Base-by-base conservation (phyloP, 352 stramenopile species). In the Globisporangium irregulare region DNA sequence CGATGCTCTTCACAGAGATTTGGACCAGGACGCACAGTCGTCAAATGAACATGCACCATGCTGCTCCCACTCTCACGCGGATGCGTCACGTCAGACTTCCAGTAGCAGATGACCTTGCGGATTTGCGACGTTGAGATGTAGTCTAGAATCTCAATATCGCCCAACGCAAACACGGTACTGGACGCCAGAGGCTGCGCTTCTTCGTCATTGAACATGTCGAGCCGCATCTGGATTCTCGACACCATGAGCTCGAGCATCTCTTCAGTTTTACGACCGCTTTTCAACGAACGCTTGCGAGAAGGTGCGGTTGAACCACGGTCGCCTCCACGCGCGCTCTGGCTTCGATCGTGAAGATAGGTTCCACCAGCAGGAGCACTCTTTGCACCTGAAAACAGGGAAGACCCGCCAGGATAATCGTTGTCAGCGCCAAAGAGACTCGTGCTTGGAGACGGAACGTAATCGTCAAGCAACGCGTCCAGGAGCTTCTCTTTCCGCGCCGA, bases 121-220 rank as follows among this genome's bases (percentile, higher is more conserved):
- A 96, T 96, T 71, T 95, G 87, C 0, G 89, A 96, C 0, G 89
- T 96, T 3, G 87, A 95, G 67, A 96, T 96, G 70, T 94, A 96
- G 64, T 96, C 89, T 50, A 96, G 67, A 46, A 96, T 82, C 63
- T 95, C 89, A 29, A 96, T 64, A 66, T 96, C 87, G 8, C 87
- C 84, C 24, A 96, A 62, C 6, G 87, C 87, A 5, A 95, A 50
- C 27, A 95, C 86, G 0, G 77, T 82, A 64, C 92, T 92, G 12
- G 84, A 92, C 4, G 87, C 85, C 27, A 96, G 61, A 7, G 83
- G 80, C 69, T 96, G 89, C 3, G 70, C 63, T 14, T 91, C 84
- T 4, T 82, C 78, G n/a, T 94, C 82, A 55, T 94, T 86, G 63
- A 93, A 96, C 68, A 93, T 66, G 57, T 96, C 89, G 64, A 96